Percentiles rank a stretch among this genome's conserved stretches.
Conservation (phyloP, 2,329 filamentous ascomycete species). For the Cryphonectria japonica region DNA sequence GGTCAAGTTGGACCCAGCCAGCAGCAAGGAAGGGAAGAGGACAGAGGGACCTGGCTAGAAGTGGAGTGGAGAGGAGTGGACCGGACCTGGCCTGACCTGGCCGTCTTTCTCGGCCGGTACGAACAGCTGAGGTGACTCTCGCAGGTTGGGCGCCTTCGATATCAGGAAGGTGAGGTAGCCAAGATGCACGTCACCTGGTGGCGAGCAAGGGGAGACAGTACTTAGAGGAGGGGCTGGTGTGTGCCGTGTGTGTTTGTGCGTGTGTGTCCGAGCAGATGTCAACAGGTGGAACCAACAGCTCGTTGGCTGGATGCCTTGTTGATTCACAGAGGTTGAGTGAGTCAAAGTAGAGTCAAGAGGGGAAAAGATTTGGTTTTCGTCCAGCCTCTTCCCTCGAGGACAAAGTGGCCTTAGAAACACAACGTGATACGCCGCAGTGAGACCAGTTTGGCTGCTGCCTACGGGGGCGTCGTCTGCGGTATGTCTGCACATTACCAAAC, state of each 20-base stretch:
- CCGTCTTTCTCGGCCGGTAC: neutral
- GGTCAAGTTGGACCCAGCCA: neutral
- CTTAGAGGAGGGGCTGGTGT: neutral
- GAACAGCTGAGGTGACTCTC: neutral
- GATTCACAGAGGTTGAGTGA: neutral
- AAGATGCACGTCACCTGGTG: constrained; percentile 12
- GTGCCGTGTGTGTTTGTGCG: neutral
- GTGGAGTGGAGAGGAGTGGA: neutral
- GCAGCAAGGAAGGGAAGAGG: neutral
- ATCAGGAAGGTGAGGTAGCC: constrained; percentile 13
- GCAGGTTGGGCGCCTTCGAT: constrained; percentile 13
- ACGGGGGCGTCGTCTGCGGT: neutral
- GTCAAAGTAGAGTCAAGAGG: neutral
- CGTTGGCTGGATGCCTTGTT: neutral
- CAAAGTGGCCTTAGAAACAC: neutral
- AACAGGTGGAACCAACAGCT: neutral
- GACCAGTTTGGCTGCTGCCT: constrained; percentile 3
- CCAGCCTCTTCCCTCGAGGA: neutral
- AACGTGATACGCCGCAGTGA: neutral
- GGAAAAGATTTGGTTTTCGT: neutral
- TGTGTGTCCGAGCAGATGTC: neutral
- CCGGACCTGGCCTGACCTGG: neutral
- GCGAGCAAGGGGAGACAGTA: constrained; percentile 1
- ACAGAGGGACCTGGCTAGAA: neutral
- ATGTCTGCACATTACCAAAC: neutral